Percentiles rank a stretch among this genome's conserved stretches.
Evolutionary conservation across 805 yeast genomes (phyloP).

Genomic region (Yarrowia sp.): DNA sequence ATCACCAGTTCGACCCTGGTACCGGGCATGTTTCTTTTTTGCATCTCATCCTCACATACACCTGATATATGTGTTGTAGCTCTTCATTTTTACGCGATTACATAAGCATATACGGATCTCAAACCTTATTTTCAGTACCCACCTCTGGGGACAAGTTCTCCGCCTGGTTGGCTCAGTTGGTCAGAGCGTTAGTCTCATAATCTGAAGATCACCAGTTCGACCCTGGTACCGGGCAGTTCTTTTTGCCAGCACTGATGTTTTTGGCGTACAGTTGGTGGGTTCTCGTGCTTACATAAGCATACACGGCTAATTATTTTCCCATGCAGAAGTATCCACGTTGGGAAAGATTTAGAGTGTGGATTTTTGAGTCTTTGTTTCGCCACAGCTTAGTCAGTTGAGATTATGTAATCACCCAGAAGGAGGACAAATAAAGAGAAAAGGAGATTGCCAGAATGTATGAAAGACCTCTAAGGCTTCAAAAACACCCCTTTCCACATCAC

Average conservation of each 20-base stretch:
- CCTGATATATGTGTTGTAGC: not conserved
- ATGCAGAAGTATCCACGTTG: too few species aligned
- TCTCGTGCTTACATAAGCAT: too few species aligned
- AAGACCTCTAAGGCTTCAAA: too few species aligned
- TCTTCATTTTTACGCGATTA: not conserved
- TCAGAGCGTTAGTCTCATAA: conserved; percentile 10
- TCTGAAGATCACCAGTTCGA: conserved; percentile 10
- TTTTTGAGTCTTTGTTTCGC: too few species aligned
- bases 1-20: conserved; percentile 38
- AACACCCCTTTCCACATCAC: too few species aligned
- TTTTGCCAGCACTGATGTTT: not conserved
- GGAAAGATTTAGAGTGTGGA: too few species aligned
- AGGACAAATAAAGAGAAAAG: too few species aligned
- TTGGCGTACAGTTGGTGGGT: not conserved
- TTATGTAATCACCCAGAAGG: not conserved
- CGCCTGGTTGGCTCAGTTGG: conserved; percentile 19
- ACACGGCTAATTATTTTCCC: too few species aligned
- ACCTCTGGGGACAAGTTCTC: not conserved
- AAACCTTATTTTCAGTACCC: not conserved
- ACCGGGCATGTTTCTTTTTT: conserved; percentile 24
- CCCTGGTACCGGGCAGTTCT: conserved; percentile 16
- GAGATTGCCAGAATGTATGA: too few species aligned
- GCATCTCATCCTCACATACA: not conserved
- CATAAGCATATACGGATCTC: not conserved
- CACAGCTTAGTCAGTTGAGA: not conserved